phyloP scores from a whole-genome alignment of 1,284 basidiomycete species.

The Irpex lacteus region DNA sequence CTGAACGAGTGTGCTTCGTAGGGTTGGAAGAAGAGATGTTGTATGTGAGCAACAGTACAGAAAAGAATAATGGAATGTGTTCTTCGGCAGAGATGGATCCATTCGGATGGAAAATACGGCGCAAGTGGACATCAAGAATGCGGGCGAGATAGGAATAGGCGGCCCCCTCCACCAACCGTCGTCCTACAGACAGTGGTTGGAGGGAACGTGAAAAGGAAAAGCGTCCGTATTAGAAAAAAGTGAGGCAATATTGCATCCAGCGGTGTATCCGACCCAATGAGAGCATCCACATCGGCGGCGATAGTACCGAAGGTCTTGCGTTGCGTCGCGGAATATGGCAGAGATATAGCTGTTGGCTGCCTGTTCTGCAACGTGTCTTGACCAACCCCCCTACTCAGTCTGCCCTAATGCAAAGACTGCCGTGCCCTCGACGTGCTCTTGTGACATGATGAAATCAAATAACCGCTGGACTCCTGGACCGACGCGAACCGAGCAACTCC shows the following conservation, averaged over 20 bases:
- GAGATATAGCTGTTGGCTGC: background rate
- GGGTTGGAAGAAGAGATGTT: conserved; percentile 11
- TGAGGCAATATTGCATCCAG: conserved; percentile 26
- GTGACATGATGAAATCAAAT: conserved; percentile 18
- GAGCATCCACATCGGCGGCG: background rate
- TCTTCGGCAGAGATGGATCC: conserved; percentile 1
- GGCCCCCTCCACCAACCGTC: conserved; percentile 14
- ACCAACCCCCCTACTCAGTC: background rate
- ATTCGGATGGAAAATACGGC: conserved; percentile 27
- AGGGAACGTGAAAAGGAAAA: conserved; percentile 51
- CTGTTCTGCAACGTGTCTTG: background rate
- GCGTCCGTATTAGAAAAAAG: conserved; percentile 61
- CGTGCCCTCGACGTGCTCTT: conserved; percentile 13
- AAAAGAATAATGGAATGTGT: conserved; percentile 8
- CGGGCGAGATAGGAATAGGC: conserved; percentile 25
- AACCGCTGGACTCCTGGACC: conserved; percentile 23
- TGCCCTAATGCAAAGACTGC: background rate
- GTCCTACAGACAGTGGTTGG: conserved; percentile 15
- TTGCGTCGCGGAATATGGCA: background rate
- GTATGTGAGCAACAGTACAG: conserved; percentile 7
- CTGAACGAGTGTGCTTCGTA: conserved; percentile 14
- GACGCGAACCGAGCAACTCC: conserved; percentile 46
- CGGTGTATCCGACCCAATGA: conserved; percentile 3
- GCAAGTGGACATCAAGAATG: conserved; percentile 21
- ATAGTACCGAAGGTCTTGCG: background rate